Conservation (phyloP, 805 yeast species). For the Cyberlindnera euphorbiiphila region DNA sequence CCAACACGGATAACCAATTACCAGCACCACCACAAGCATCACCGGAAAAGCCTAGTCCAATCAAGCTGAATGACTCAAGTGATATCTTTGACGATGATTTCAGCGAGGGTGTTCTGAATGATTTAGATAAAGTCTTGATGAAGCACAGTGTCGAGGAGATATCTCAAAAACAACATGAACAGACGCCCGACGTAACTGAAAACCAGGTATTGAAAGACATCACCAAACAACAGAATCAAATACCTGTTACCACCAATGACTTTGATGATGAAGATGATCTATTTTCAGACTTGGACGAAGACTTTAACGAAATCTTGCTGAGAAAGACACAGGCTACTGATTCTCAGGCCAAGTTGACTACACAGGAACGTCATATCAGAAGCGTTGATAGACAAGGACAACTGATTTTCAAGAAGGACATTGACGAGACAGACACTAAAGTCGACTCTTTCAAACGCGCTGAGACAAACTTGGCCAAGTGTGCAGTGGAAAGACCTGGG, state of each 20-base stretch:
- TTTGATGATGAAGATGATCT: conserved; percentile 10
- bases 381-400: conserved; percentile 23
- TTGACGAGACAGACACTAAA: conserved; percentile 21
- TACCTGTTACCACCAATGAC: background rate
- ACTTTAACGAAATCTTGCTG: conserved; percentile 15
- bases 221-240: background rate
- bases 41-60: conserved; percentile 1
- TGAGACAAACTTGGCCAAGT: conserved; percentile 30
- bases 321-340: conserved; percentile 12
- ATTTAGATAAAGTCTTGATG: conserved; percentile 9
- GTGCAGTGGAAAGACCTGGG: conserved; percentile 43
- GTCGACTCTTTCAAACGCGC: conserved; percentile 11
- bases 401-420: conserved; percentile 23
- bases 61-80: conserved; percentile 20
- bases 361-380: conserved; percentile 23
- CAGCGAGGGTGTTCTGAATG: conserved; percentile 26
- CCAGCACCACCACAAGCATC: too few relatives aligned
- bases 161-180: too few relatives aligned
- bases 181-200: too few relatives aligned
- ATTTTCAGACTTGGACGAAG: conserved; percentile 20
- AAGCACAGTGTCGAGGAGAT: too few relatives aligned
- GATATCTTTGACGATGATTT: conserved; percentile 25
- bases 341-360: conserved; percentile 11
- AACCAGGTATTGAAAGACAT: too few relatives aligned
- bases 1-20: too few relatives aligned